Conservation (phyloP, 2,329 filamentous ascomycete species). For the Onygena corvina region DNA sequence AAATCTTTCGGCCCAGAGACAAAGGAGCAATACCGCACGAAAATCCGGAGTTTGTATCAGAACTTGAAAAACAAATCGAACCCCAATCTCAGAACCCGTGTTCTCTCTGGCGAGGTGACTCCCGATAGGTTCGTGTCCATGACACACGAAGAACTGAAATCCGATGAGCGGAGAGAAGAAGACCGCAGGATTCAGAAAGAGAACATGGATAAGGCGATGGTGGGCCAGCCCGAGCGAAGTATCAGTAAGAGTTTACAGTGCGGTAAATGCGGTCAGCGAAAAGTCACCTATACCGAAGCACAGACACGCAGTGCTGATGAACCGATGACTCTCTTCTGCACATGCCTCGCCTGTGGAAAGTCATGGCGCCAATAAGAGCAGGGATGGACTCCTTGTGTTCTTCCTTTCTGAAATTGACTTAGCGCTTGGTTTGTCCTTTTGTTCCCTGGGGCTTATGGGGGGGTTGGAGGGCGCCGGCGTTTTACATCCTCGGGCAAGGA, state of each 20-base stretch:
- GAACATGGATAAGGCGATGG: conserved; percentile 96
- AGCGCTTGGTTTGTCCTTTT: conserved; percentile 8
- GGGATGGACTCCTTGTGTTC: conserved; percentile 8
- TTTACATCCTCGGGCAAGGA: conserved; percentile 6
- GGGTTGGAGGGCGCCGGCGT: conserved; percentile 4
- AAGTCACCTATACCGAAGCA: conserved; percentile 90
- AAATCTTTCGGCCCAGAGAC: conserved; percentile 57
- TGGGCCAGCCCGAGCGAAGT: conserved; percentile 79
- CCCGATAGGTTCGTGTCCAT: conserved; percentile 69
- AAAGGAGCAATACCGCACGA: conserved; percentile 63
- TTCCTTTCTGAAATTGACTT: conserved; percentile 11
- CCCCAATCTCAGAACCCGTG: conserved; percentile 58
- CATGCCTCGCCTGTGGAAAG: conserved; percentile 38
- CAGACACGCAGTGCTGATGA: conserved; percentile 94
- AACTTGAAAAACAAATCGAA: conserved; percentile 93
- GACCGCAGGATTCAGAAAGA: conserved; percentile 70
- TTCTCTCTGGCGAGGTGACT: conserved; percentile 61
- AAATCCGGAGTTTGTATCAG: conserved; percentile 84
- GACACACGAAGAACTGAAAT: conserved; percentile 84
- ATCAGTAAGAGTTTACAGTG: conserved; percentile 81
- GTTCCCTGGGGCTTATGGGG: conserved; percentile 1
- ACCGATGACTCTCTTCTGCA: conserved; percentile 48
- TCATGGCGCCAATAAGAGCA: conserved; percentile 34
- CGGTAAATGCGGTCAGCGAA: conserved; percentile 82
- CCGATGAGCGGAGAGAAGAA: conserved; percentile 62